Evolutionary conservation across 768 basidiomycete genomes (phyloP).

Genomic region (Tephrocybe sp.): DNA sequence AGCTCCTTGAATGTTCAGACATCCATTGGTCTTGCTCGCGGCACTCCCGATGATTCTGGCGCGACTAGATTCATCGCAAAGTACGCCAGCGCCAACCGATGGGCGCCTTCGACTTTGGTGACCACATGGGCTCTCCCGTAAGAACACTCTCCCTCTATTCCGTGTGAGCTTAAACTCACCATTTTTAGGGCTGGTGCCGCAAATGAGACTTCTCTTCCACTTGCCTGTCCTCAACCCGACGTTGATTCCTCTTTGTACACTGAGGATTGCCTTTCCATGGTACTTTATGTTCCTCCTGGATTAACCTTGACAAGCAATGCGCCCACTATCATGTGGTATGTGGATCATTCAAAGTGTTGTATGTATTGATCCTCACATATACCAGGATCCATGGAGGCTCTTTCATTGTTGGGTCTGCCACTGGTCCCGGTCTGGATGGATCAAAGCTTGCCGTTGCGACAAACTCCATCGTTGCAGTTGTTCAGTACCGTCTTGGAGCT

Average conservation of each 20-base stretch:
- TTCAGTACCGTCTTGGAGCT: constrained; percentile 83
- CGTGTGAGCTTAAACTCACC: constrained; percentile 2
- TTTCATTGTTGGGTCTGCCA: constrained; percentile 68
- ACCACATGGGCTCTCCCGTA: constrained; percentile 65
- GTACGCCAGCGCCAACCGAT: constrained; percentile 64
- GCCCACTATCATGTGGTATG: constrained; percentile 63
- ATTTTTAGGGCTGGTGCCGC: constrained; percentile 44
- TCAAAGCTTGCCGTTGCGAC: constrained; percentile 69
- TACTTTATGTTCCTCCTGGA: constrained; percentile 63
- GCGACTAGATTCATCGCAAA: constrained; percentile 60
- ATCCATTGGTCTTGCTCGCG: constrained; percentile 54
- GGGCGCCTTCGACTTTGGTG: constrained; percentile 53
- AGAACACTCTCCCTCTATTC: constrained; percentile 22
- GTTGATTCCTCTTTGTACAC: constrained; percentile 47
- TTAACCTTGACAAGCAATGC: constrained; percentile 31
- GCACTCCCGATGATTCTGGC: constrained; percentile 45
- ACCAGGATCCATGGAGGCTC: constrained; percentile 86
- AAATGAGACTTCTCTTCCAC: constrained; percentile 55
- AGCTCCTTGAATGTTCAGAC: constrained; percentile 35
- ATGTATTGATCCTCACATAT: background rate
- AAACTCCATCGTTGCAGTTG: constrained; percentile 73
- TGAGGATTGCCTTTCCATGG: constrained; percentile 83
- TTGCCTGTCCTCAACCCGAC: constrained; percentile 67
- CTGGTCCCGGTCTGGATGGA: constrained; percentile 72
- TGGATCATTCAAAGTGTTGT: constrained; percentile 5